A percentile compares a stretch with the other conserved stretches of the same genome.
phyloP scores from a whole-genome alignment of 148 eudicot species.

The Rhododendron kiyosumense region DNA sequence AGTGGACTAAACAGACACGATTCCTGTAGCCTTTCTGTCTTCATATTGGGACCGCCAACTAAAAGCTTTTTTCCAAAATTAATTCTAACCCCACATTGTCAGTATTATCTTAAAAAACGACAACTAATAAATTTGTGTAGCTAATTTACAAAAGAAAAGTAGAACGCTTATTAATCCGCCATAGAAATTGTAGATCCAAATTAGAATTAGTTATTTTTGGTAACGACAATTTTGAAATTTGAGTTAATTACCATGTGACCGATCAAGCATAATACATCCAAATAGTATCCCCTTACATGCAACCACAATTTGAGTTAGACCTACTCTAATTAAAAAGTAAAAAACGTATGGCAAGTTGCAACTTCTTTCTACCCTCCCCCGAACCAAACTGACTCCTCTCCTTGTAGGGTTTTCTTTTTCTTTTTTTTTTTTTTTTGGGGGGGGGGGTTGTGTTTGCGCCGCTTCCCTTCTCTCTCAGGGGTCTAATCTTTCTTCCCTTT shows the following conservation, averaged over 20 bases:
- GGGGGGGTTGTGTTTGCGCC: too few species aligned
- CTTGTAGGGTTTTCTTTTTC: too few species aligned
- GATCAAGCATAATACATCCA: not conserved
- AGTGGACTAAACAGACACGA: not conserved
- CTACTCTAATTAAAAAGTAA: too few species aligned
- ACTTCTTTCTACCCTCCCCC: too few species aligned
- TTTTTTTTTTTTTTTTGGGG: too few species aligned
- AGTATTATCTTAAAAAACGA: not conserved
- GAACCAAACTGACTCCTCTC: too few species aligned
- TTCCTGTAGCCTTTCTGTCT: not conserved
- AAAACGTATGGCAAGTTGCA: too few species aligned
- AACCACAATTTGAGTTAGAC: not conserved
- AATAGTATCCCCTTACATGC: not conserved
- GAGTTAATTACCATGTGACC: too few species aligned
- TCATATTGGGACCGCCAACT: conserved; percentile 1
- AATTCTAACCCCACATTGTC: not conserved
- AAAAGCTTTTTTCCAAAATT: not conserved
- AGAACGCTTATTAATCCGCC: not conserved
- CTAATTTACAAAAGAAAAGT: not conserved
- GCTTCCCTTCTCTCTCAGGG: too few species aligned
- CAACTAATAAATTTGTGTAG: not conserved
- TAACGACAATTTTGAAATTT: too few species aligned
- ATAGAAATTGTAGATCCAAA: not conserved
- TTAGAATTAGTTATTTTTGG: not conserved
- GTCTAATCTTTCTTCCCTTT: too few species aligned